Evolutionary conservation across 2,329 filamentous ascomycete genomes (phyloP).

Genomic region (Pseudocercospora cruenta): DNA sequence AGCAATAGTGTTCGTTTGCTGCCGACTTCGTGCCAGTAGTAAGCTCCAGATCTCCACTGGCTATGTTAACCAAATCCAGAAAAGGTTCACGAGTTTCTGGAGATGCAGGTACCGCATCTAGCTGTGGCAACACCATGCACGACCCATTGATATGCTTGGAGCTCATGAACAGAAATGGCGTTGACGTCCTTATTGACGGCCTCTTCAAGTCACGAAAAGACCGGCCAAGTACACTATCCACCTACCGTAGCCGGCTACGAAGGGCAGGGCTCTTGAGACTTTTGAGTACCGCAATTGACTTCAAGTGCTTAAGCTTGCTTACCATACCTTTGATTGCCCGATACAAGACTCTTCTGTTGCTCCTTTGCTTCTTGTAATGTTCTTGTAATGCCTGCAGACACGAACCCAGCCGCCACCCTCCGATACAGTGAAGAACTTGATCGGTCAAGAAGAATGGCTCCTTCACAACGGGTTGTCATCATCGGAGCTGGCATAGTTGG

Average conservation of each 20-base stretch:
- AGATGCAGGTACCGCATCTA: conserved; percentile 4
- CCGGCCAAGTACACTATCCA: neutral
- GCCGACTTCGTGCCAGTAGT: neutral
- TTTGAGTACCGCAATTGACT: neutral
- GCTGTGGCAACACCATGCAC: neutral
- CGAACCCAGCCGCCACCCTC: neutral
- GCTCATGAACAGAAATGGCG: neutral
- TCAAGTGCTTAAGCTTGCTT: neutral
- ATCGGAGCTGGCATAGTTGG: conserved; percentile 69
- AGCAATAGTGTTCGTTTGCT: neutral
- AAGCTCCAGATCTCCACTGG: neutral
- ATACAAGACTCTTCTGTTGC: neutral
- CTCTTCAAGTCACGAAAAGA: neutral
- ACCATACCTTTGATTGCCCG: neutral
- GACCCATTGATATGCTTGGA: conserved; percentile 2
- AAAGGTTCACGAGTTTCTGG: conserved; percentile 6
- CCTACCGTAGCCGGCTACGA: neutral
- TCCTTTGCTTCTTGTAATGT: neutral
- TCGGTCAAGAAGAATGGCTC: conserved; percentile 35
- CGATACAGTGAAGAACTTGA: neutral
- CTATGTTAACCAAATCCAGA: neutral
- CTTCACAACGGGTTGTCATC: conserved; percentile 54
- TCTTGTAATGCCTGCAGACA: neutral
- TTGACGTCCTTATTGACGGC: neutral
- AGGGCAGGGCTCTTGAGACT: neutral